Evolutionary conservation across 2,329 filamentous ascomycete species (phyloP), one percentile per base, ranked within the genome.

Genomic region (Aspergillus sojae): DNA sequence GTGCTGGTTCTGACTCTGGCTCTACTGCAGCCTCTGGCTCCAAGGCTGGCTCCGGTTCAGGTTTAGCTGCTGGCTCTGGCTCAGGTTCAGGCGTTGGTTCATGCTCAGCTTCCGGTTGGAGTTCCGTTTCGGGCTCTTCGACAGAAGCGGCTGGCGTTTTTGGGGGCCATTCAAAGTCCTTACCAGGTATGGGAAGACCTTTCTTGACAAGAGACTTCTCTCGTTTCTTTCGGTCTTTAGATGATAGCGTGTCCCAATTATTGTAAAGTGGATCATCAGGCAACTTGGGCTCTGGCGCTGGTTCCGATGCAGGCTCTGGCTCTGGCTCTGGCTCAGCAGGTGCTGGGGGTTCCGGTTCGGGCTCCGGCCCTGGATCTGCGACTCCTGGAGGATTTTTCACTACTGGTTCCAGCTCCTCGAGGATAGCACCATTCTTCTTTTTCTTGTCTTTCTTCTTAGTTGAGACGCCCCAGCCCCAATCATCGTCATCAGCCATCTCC

Each of bases 371-470:
- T 7, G 58, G 63, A 5, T 66, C 70, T 53, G 61, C 56, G 21
- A 67, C 67, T 26, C 67, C 56, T 16, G 68, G 61, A 12, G 67
- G 68, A 21, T 62, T 70, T 41, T 63, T 45, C 19, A 61, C 14
- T 19, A 62, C 54, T 21, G 61, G 67, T 60, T 73, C 71, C 34
- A 10, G 14, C 45, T 28, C 45, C 23, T 48, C 45, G 1, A 74
- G 73, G 5, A 71, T 65, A 19, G 68, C 64, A 6, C 58, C 60
- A 5, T 26, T 16, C 62, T 74, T 74, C 62, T 77, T 79, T 60
- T 77, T 74, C 48, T 76, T 74, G 57, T 74, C 71, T 48, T 77
- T 77, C 57, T 74, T 72, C 50, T 72, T 75, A 19, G 63, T 59
- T 16, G 68, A 45, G 30, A 68, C 54, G 53, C 58, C 62, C 72